Evolutionary conservation across 345 rosid species (phyloP), one percentile per base, ranked within the genome.

Genomic region (Gossypium bickii): DNA sequence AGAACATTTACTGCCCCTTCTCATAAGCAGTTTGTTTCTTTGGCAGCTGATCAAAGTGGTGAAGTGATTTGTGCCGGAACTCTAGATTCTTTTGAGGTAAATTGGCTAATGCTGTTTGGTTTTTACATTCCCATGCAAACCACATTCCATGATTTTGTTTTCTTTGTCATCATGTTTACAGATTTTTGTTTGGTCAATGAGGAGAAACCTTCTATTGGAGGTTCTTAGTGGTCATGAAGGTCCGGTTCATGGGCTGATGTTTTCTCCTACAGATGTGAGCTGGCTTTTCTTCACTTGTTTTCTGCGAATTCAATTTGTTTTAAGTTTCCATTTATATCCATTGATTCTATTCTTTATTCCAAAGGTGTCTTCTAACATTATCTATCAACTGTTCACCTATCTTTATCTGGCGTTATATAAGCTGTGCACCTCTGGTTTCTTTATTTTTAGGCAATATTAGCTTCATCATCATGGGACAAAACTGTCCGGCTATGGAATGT

Each of bases 161-260:
- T 11, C 38, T 59, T 59, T 7, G 34, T 48, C 77, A 72, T 22
- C 25, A 27, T 67, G 25, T 70, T n/a, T 27, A 69, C 82, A 94
- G 98, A 90, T 94, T 76, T 93, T 93, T 79, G 97, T 95, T 73
- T 93, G 99, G 98, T 95, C 99, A n/a, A 93, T 93, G 98, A 95
- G 93, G 89, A 95, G 96, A 0, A 94, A 96, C 74, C 93, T 94
- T 59, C 86, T 95, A 73, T 86, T 93, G 87, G 99, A 95, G 82
- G 83, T 91, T 77, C 90, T 95, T 51, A 91, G 93, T 48, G 97
- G 96, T 77, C 99, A 95, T 84, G 99, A 90, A 86, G 98, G 98
- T 76, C 99, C 99, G 0, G 99, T 95, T 80, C 98, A 93, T 75
- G 98, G 98, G 1, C 80, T 95, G 84, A 84, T 79, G 83, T 95